Base-by-base conservation (phyloP, 768 basidiomycete genomes). In the Suillus weaverae region DNA sequence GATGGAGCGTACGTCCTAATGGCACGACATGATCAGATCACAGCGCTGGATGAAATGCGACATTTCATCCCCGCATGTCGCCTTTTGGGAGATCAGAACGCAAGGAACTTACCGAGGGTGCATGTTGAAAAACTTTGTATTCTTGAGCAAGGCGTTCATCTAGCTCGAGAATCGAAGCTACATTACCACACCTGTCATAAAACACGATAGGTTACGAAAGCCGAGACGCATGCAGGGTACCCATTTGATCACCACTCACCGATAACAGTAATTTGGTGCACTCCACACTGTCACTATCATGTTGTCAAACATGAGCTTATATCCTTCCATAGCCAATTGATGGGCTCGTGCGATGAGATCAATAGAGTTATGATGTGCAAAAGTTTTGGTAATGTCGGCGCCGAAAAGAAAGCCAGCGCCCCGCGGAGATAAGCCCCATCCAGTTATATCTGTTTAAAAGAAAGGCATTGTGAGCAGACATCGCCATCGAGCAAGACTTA, bases 271-370 rank as follows among this genome's bases (percentile, higher is more conserved):
- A 78, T 99, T 99, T 16, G 96, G 97, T 4, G 95, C 96, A 71
- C 92, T 94, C 96, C 97, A 99, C 46, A 99, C 95, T 9, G 97
- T 99, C 38, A 99, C 97, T 70, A 99, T 96, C 51, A 87, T 89
- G 61, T 86, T 81, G 77, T 99, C 96, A 71, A 97, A 97, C 95
- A 98, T 97, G 76, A 95, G 84, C 80, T 97, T 98, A 79, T 87
- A 97, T 26, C 95, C 95, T 78, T 97, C 95, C 94, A 97, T 97
- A 2, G 94, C 97, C 39, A 99, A 89, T 74, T 99, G 97, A 81
- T 99, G 97, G 18, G 97, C 97, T 55, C 97, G 84, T 20, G 97
- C 97, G 73, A 99, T 95, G 71, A 99, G 86, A 77, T 95, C 95
- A 70, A 99, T 90, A 30, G 87, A 89, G 72, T 99, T 99, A 69